Evolutionary conservation across 2,329 filamentous ascomycete genomes (phyloP).

Genomic region (Aspergillus fructus): DNA sequence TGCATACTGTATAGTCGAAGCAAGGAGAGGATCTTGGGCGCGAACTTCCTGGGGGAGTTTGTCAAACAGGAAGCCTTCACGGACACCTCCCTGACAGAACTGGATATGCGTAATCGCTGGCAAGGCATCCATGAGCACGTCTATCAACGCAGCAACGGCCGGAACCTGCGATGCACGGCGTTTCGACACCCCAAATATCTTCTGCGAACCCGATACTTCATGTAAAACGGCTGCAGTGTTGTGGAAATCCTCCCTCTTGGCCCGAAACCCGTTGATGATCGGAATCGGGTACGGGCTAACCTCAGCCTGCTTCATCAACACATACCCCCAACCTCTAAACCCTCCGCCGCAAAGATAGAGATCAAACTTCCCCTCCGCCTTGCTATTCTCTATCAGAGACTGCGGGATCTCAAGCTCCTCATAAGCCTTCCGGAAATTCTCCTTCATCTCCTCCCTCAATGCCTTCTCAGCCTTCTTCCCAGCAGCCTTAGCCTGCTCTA

Average conservation of each 20-base stretch:
- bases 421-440: constrained; percentile 62
- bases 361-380: constrained; percentile 55
- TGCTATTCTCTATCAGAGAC: constrained; percentile 46
- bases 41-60: constrained; percentile 61
- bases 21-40: constrained; percentile 65
- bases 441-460: constrained; percentile 56
- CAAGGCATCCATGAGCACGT: constrained; percentile 67
- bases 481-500: constrained; percentile 48
- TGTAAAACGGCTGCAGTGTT: constrained; percentile 49
- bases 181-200: constrained; percentile 72
- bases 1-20: constrained; percentile 58
- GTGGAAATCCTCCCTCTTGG: constrained; percentile 61
- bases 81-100: constrained; percentile 84
- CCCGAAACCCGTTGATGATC: constrained; percentile 76
- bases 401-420: constrained; percentile 56
- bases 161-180: constrained; percentile 78
- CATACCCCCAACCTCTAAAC: constrained; percentile 86
- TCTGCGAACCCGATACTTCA: constrained; percentile 36
- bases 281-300: constrained; percentile 80
- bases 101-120: constrained; percentile 70
- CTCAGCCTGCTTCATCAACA: constrained; percentile 75
- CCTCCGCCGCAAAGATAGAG: constrained; percentile 88
- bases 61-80: constrained; percentile 79
- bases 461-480: constrained; percentile 48
- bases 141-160: constrained; percentile 78